Base-by-base conservation (phyloP, 164 flowering plant genomes). In the Euptelea pleiosperma region DNA sequence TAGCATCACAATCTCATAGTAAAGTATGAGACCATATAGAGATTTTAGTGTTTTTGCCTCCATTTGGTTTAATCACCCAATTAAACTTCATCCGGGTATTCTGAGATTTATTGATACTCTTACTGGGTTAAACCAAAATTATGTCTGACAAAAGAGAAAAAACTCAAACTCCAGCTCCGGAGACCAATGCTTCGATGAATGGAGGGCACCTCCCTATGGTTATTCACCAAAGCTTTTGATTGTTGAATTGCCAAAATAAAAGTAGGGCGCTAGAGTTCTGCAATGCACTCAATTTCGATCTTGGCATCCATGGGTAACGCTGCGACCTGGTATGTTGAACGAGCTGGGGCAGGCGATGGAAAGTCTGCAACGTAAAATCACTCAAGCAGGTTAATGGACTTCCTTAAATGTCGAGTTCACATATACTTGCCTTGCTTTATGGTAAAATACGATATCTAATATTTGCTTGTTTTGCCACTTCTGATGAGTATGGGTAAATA, bases 211-310 rank as follows among this genome's bases (percentile, higher is more conserved):
- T 18, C 10, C 26, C 28, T 48, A 7, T 15, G 28, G 24, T 26
- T 19, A 28, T 4, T 26, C 39, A 28, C 28, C 12, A 29, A 55
- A 42, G 48, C 28, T 39, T 40, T 31, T 29, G 25, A 42, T 39
- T 26, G 5, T 55, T 14, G 15, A 42, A 14, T 25, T 0, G 21
- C 33, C 18, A 4, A 15, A n/a, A 9, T 4, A 3, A 26, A 25
- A 47, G 8, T 14, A 26, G 31, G 11, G 33, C 3, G 4, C 50
- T 72, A 75, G 25, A 86, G 78, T 8, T 80, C 70, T 3, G 98
- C 98, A 63, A 92, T 89, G 87, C 98, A 92, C 61, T 92, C 98
- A 15, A 92, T 89, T 68, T 92, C 98, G 44, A 92, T 72, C 81
- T 61, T 84, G 18, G 98, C 98, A 71, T 80, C 77, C 88, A 84